Evolutionary conservation across 257 asterid genomes (phyloP).

Genomic region (Solanum tarapatanum): DNA sequence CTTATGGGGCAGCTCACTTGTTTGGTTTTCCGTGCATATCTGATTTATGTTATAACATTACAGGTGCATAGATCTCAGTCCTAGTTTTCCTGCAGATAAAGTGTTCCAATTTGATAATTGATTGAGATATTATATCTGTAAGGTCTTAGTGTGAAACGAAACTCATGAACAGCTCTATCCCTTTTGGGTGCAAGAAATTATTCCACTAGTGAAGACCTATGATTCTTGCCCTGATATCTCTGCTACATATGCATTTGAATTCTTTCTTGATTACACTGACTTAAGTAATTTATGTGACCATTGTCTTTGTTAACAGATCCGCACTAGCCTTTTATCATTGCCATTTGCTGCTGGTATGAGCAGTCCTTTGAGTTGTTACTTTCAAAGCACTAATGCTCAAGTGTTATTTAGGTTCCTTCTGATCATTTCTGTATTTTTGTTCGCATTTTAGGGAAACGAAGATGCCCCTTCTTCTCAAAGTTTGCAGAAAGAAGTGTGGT

Average conservation of each 20-base stretch:
- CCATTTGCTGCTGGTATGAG: conserved; percentile 64
- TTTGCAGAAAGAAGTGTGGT: conserved; percentile 40
- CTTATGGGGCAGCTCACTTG: not conserved
- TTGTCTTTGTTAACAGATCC: conserved; percentile 42
- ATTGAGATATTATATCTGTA: not conserved
- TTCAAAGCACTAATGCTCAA: not conserved
- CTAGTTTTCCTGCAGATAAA: not conserved
- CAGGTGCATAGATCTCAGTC: not conserved
- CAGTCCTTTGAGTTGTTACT: conserved; percentile 2
- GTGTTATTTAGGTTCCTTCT: not conserved
- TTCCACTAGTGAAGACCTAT: not conserved
- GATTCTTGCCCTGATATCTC: not conserved
- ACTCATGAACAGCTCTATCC: not conserved
- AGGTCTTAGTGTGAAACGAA: not conserved
- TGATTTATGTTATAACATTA: not conserved
- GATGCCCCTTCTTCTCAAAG: conserved; percentile 45
- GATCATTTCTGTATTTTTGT: not conserved
- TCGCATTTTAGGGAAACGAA: conserved; percentile 41
- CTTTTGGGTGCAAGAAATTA: not conserved
- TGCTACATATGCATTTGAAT: not conserved
- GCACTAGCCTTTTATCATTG: conserved; percentile 53
- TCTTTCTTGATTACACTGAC: not conserved
- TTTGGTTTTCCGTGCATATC: not conserved
- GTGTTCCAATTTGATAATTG: not conserved
- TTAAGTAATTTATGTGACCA: not conserved